Base-by-base conservation (phyloP, 2,329 filamentous ascomycete genomes). In the Exophiala calicioides region DNA sequence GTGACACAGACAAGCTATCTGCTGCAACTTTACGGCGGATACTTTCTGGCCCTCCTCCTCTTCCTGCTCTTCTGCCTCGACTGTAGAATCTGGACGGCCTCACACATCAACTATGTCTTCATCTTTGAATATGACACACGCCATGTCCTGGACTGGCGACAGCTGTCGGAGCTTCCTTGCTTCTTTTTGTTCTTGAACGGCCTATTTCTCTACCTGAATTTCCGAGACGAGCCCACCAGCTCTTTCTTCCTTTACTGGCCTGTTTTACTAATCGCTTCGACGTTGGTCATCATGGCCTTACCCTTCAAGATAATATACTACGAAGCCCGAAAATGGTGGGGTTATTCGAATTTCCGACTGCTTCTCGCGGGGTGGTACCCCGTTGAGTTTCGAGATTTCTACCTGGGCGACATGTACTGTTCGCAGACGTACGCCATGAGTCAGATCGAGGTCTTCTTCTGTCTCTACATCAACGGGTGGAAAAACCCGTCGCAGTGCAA, bases 381-480 rank as follows among this genome's bases (percentile, higher is more conserved):
- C 1, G 93, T 98, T 38, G 91, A 97, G 65, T 98, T 97, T 65
- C 82, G 90, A 47, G 93, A 98, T 68, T 97, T 98, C 70, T 97
- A 96, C 68, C 78, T 97, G 0, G 93, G 93, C 41, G 93, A 98
- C 65, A 96, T 97, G 76, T 95, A 95, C 67, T 97, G 91, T 68
- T 97, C 93, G 2, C 75, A 95, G 45, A 95, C 90, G 4, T 98
- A 98, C 67, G 80, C 85, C 12, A 88, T 88, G 68, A 85, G 88
- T 51, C 96, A 97, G 62, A 79, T 95, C 29, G 88, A 90, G 59
- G 74, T 97, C 0, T 96, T 97, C 71, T 96, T 95, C 67, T 98
- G 93, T 64, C 75, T 97, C 2, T 98, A 97, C 59, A 82, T 85
- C n/a, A 77, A 82, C 42, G 65, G 76, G 19, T 98, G 90, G 90